Percentiles rank a stretch among this genome's conserved stretches.
These are phyloP conservation scores for Diplotaxis tenuifolia DNA, from an alignment of 345 rosid genomes.

Conservation along the genomic window DNA sequence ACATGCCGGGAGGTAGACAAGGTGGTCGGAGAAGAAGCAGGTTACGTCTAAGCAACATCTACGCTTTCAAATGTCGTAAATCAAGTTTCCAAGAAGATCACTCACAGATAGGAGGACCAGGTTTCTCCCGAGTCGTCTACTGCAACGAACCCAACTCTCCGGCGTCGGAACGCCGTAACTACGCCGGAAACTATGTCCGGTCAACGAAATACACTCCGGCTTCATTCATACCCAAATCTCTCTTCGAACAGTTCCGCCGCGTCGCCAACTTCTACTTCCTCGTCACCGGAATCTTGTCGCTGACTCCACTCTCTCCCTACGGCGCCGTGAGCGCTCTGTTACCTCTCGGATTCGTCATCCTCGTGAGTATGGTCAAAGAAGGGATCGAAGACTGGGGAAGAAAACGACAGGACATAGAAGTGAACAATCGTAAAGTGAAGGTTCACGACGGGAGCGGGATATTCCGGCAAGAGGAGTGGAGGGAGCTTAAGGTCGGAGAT, in stretches of 20 bases:
- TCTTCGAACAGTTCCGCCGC: slow-evolving; percentile 94
- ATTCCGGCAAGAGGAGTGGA: slow-evolving; percentile 66
- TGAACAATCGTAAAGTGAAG: slow-evolving; percentile 70
- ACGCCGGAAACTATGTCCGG: slow-evolving; percentile 64
- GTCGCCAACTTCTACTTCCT: slow-evolving; percentile 91
- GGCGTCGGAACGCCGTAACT: slow-evolving; percentile 50
- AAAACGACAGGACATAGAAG: slow-evolving; percentile 73
- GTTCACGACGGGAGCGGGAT: slow-evolving; percentile 55
- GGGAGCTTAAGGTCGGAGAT: slow-evolving; percentile 80
- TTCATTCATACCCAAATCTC: slow-evolving; percentile 75
- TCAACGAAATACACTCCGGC: slow-evolving; percentile 79
- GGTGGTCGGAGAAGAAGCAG: slow-evolving; percentile 54
- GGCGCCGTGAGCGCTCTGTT: slow-evolving; percentile 69
- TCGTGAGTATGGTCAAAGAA: slow-evolving; percentile 91
- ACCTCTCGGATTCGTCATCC: slow-evolving; percentile 80
- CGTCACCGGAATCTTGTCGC: slow-evolving; percentile 66
- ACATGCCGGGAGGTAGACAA: slow-evolving; percentile 39
- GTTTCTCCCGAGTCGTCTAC: slow-evolving; percentile 75
- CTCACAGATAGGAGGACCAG: slow-evolving; percentile 88
- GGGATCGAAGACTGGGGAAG: slow-evolving; percentile 81
- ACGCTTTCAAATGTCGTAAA: slow-evolving; percentile 63
- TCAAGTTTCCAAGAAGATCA: slow-evolving; percentile 66
- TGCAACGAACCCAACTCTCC: slow-evolving; percentile 75
- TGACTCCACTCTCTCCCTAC: slow-evolving; percentile 83
- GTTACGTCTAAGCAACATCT: slow-evolving; percentile 62